Percentiles rank a stretch among this genome's conserved stretches.
Conservation (phyloP, 129 eudicot genomes). For the Rutidosis leptorrhynchoides region DNA sequence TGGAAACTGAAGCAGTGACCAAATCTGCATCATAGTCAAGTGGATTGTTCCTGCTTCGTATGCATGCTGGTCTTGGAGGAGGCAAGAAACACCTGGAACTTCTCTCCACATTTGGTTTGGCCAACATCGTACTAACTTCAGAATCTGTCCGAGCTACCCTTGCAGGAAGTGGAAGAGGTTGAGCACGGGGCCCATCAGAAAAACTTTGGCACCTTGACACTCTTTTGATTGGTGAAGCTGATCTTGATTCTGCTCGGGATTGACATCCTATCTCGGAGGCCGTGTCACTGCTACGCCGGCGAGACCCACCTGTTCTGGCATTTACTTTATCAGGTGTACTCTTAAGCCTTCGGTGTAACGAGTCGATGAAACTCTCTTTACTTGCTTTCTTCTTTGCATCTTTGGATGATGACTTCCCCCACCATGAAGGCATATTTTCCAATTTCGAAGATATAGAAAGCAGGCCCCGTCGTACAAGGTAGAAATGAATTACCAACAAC, state of each 20-base stretch:
- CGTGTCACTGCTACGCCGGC: slow-evolving; percentile 50
- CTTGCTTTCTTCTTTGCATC: slow-evolving; percentile 69
- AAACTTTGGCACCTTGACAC: slow-evolving; percentile 92
- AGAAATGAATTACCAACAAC: too few relatives aligned
- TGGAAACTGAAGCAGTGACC: slow-evolving; percentile 62
- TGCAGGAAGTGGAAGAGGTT: slow-evolving; percentile 85
- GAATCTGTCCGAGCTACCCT: slow-evolving; percentile 65
- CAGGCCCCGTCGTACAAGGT: too few relatives aligned
- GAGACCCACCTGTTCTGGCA: slow-evolving; percentile 49
- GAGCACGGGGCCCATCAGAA: slow-evolving; percentile 70
- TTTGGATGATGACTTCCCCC: slow-evolving; percentile 82
- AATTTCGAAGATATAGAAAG: too few relatives aligned
- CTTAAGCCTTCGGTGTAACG: slow-evolving; percentile 58
- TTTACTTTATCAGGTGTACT: slow-evolving; percentile 60
- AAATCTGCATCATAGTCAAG: slow-evolving; percentile 61
- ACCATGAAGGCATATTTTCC: slow-evolving; percentile 94
- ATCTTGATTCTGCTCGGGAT: slow-evolving; percentile 74
- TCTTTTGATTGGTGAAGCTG: slow-evolving; percentile 78
- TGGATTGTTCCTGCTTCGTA: slow-evolving; percentile 62
- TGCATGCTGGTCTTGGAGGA: slow-evolving; percentile 51
- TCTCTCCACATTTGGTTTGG: slow-evolving; percentile 51
- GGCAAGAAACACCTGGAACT: slow-evolving; percentile 50
- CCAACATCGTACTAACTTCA: slow-evolving; percentile 45
- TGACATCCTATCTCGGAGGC: slow-evolving; percentile 58
- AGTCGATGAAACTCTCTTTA: slow-evolving; percentile 62